Evolutionary conservation across 2,329 filamentous ascomycete species (phyloP).

Genomic region (Talaromyces marneffei): DNA sequence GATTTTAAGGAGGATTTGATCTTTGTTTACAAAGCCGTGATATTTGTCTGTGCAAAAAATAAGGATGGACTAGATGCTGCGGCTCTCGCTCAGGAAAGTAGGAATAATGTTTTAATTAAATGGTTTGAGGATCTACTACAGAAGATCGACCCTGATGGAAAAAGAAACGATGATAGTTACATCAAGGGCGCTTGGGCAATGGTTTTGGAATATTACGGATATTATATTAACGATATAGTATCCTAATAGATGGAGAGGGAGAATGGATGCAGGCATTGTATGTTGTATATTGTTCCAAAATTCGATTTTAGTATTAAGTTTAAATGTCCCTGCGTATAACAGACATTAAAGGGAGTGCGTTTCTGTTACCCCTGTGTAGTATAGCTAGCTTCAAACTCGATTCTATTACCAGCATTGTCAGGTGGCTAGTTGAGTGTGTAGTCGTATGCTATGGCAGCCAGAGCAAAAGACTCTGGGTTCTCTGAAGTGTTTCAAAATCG

Average conservation of each 20-base stretch:
- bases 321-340: not conserved
- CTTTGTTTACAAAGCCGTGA: not conserved
- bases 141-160: not conserved
- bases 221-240: constrained; percentile 3
- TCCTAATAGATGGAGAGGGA: not conserved
- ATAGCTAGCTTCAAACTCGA: constrained; percentile 1
- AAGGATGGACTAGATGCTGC: constrained; percentile 4
- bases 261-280: not conserved
- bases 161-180: not conserved
- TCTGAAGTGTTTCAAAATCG: not conserved
- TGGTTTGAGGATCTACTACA: not conserved
- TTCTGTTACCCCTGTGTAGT: not conserved
- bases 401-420: constrained; percentile 2
- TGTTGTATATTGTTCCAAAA: constrained; percentile 1
- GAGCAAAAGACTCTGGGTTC: constrained; percentile 2
- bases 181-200: not conserved
- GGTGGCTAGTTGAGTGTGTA: not conserved
- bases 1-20: not conserved
- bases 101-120: not conserved
- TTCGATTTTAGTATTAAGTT: not conserved
- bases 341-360: not conserved
- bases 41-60: not conserved
- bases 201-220: not conserved
- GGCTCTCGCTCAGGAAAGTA: not conserved
- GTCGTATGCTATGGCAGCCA: not conserved